Base-by-base conservation (phyloP, 441 rosid species). In the Jatropha podagrica region DNA sequence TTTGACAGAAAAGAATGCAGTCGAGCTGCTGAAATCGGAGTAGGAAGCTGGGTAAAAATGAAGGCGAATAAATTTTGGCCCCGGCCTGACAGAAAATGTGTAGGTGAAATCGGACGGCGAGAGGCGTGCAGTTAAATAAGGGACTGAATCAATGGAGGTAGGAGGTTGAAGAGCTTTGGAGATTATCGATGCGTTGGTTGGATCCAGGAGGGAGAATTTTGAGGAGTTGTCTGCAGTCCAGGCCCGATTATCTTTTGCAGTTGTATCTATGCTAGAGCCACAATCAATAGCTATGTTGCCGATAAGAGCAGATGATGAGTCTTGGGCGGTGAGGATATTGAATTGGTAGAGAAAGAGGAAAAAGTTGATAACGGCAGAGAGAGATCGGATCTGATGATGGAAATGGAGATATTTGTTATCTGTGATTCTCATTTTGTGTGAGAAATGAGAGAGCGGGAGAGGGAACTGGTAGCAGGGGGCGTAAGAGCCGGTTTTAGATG, bases 1-100 rank as follows among this genome's bases (percentile, higher is more conserved):
- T 44, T n/a, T 73, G 27, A 87, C 91, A 46, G 76, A 17, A 72
- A 89, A 87, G 46, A 71, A 74, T 15, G 86, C 85, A 58, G 20
- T 38, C 12, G 48, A 38, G 11, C 7, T 11, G 49, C 37, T 37
- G 40, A 61, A 37, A 2, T 5, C 32, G 3, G 0, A 4, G 42
- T 61, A 61, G 14, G 66, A 15, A 6, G 38, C 23, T 4, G 76
- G 26, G 62, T 71, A 71, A 56, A 82, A 85, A 62, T 76, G 11
- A 11, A 80, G 64, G 8, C 81, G 79, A 49, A 84, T 42, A 68
- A 80, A 82, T 52, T 82, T 82, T 12, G 73, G 82, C 27, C 84
- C 82, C 0, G 78, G 27, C 0, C 74, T 74, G 63, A 84, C 64
- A 1, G 65, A 67, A 68, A 84, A 84, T 18, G 51, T 52, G 75